Conservation (phyloP, 345 rosid species). For the Gossypium ekmanianum region DNA sequence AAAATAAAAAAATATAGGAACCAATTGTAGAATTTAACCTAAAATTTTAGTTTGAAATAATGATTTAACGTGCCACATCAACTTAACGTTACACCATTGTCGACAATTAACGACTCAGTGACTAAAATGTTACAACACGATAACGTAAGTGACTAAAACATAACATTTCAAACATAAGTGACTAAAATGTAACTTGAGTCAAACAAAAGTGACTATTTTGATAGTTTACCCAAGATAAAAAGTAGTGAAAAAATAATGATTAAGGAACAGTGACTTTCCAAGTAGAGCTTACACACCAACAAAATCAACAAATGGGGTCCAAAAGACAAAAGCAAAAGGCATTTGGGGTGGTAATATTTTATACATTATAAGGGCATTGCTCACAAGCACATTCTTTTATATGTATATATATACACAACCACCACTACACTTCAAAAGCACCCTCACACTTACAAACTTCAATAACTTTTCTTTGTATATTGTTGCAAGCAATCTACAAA, state of each 20-base stretch:
- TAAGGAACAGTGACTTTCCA: conserved; percentile 7
- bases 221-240: too few relatives aligned
- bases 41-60: too few relatives aligned
- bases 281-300: conserved; percentile 14
- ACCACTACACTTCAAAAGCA: conserved; percentile 11
- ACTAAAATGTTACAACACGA: too few relatives aligned
- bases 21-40: too few relatives aligned
- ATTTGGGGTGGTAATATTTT: conserved; percentile 25
- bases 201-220: too few relatives aligned
- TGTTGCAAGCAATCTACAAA: neutral
- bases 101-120: too few relatives aligned
- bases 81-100: too few relatives aligned
- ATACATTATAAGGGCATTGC: conserved; percentile 26
- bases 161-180: too few relatives aligned
- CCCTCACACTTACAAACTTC: conserved; percentile 21
- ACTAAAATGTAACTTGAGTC: too few relatives aligned
- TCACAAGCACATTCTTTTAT: conserved; percentile 17
- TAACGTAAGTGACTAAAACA: too few relatives aligned
- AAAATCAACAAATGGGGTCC: conserved; percentile 33
- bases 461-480: neutral
- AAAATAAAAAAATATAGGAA: too few relatives aligned
- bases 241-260: conserved; percentile 1
- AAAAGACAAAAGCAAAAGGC: neutral
- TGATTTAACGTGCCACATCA: too few relatives aligned
- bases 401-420: conserved; percentile 24